phyloP scores from a whole-genome alignment of 1,284 basidiomycete genomes.

The Boletus albobrunnescens region DNA sequence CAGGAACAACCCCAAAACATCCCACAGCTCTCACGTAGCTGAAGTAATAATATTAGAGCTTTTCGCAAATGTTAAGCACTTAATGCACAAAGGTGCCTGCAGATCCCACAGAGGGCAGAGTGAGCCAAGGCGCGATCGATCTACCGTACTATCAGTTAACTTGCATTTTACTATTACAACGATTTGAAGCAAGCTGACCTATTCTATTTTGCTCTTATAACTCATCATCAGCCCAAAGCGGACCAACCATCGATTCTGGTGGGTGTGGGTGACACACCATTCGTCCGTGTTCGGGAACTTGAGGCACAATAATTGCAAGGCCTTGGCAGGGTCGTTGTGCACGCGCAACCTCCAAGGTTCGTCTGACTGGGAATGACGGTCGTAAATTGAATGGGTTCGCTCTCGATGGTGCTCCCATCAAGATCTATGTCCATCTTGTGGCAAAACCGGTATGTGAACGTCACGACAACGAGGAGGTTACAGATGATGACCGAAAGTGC shows the following conservation, averaged over 20 bases:
- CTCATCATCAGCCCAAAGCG: background rate
- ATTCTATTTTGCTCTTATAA: background rate
- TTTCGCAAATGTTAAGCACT: background rate
- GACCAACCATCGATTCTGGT: slow-evolving; percentile 2
- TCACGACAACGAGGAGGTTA: slow-evolving; percentile 19
- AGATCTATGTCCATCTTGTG: slow-evolving; percentile 11
- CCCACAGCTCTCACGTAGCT: background rate
- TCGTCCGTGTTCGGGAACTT: slow-evolving; percentile 2
- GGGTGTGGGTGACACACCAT: background rate
- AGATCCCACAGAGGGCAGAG: background rate
- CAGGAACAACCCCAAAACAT: background rate
- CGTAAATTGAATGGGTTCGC: slow-evolving; percentile 10
- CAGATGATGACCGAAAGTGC: slow-evolving; percentile 20
- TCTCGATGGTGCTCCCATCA: background rate
- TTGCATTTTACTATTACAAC: too few species aligned
- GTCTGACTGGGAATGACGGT: slow-evolving; percentile 4
- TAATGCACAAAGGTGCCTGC: background rate
- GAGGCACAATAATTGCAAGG: background rate
- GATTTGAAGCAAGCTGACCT: background rate
- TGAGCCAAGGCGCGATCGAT: background rate
- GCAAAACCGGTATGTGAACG: slow-evolving; percentile 10
- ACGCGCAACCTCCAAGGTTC: background rate
- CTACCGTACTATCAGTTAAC: background rate
- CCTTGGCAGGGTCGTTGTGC: background rate
- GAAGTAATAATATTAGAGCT: background rate